Conservation (phyloP, 2,329 filamentous ascomycete genomes). For the Rutstroemia sp. region DNA sequence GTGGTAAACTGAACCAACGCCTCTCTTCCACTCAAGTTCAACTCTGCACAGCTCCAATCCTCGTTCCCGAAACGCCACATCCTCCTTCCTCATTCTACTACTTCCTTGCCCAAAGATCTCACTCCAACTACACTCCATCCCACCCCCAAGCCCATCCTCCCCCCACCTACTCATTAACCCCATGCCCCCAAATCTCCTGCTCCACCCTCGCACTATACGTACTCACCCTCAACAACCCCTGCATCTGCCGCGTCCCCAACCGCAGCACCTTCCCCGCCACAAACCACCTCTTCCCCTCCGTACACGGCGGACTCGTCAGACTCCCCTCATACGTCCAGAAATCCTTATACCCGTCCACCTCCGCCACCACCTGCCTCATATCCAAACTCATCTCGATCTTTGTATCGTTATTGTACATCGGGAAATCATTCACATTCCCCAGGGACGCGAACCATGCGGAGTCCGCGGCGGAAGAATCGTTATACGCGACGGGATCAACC, state of each 20-base stretch:
- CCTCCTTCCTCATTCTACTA: no score
- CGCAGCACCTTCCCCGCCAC: constrained; percentile 35
- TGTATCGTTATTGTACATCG: constrained; percentile 22
- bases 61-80: no score
- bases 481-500: constrained; percentile 34
- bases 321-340: constrained; percentile 43
- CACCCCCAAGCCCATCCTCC: not conserved
- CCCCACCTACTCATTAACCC: not conserved
- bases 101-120: no score
- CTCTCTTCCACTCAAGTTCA: no score
- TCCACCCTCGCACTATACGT: not conserved
- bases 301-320: constrained; percentile 40
- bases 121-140: not conserved
- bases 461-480: constrained; percentile 23
- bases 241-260: constrained; percentile 34
- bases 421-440: constrained; percentile 23
- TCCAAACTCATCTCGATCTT: not conserved
- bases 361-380: constrained; percentile 27
- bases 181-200: constrained; percentile 1
- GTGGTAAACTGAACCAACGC: no score
- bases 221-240: not conserved
- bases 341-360: constrained; percentile 34
- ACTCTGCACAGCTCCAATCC: no score
- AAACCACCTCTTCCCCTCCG: constrained; percentile 40
- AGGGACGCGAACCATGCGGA: constrained; percentile 34